A percentile compares a stretch with the other conserved stretches of the same genome.
phyloP scores from a whole-genome alignment of 2,329 filamentous ascomycete genomes.

The Corniculantispora saksenae region DNA sequence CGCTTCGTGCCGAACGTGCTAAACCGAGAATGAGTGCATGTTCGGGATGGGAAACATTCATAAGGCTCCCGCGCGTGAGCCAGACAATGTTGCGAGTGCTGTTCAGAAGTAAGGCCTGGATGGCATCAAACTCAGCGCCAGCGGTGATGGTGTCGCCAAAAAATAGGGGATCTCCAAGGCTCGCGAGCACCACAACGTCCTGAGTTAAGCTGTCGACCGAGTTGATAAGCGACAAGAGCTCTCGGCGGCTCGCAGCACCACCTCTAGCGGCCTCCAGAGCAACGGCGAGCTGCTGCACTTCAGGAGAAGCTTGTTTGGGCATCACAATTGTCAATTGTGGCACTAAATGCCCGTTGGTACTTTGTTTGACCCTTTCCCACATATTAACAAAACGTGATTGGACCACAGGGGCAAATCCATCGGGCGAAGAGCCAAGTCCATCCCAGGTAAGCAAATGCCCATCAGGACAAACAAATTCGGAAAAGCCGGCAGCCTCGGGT shows the following conservation, averaged over 20 bases:
- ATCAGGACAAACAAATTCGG: not conserved
- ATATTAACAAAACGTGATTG: not conserved
- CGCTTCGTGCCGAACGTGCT: not conserved
- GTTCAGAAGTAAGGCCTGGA: slow-evolving; percentile 26
- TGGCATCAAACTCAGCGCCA: slow-evolving; percentile 25
- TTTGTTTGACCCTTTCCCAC: not conserved
- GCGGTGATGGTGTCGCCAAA: slow-evolving; percentile 23
- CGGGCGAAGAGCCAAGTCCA: too few relatives aligned
- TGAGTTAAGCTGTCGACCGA: slow-evolving; percentile 11
- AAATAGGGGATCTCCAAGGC: slow-evolving; percentile 23
- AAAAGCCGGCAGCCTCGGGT: not conserved
- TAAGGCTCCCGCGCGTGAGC: not conserved
- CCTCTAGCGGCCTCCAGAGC: slow-evolving; percentile 21
- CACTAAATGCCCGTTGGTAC: not conserved
- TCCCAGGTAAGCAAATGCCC: not conserved
- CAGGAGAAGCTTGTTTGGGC: not conserved
- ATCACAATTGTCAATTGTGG: not conserved
- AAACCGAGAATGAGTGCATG: not conserved
- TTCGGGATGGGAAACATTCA: not conserved
- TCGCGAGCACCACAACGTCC: slow-evolving; percentile 25
- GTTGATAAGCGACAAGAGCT: slow-evolving; percentile 16
- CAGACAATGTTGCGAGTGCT: not conserved
- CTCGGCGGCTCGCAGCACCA: slow-evolving; percentile 20
- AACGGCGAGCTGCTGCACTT: not conserved
- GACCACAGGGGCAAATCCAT: not conserved